Evolutionary conservation across 2,329 filamentous ascomycete species (phyloP).

Genomic region (Stenocarpella maydis): DNA sequence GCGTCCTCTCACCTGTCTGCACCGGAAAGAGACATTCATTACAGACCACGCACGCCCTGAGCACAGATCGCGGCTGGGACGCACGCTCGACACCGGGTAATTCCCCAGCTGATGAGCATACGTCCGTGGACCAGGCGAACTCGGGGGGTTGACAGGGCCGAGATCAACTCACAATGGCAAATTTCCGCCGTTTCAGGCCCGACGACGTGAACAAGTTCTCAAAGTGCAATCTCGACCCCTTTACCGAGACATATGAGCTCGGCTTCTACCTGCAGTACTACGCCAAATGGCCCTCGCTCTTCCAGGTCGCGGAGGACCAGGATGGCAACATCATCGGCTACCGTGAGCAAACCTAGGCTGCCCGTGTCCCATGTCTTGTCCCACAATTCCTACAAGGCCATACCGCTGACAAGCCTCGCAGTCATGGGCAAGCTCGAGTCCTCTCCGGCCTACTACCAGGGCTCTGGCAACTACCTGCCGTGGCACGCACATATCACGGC

Average conservation of each 20-base stretch:
- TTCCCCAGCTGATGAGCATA: slow-evolving; percentile 28
- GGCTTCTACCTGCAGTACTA: slow-evolving; percentile 96
- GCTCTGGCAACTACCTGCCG: slow-evolving; percentile 92
- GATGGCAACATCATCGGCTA: slow-evolving; percentile 93
- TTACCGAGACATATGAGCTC: slow-evolving; percentile 98
- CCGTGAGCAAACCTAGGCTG: slow-evolving; percentile 64
- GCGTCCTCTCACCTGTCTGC: slow-evolving; percentile 18
- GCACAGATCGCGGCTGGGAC: slow-evolving; percentile 21
- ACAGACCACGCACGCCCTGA: not conserved
- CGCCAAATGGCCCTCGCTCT: slow-evolving; percentile 93
- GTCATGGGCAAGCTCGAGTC: slow-evolving; percentile 98
- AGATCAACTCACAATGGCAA: slow-evolving; percentile 67
- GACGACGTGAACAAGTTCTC: slow-evolving; percentile 89
- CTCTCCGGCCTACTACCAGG: slow-evolving; percentile 76
- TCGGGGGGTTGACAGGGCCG: slow-evolving; percentile 24
- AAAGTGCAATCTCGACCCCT: slow-evolving; percentile 91
- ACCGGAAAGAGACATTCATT: not conserved
- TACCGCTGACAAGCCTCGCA: slow-evolving; percentile 50
- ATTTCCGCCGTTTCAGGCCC: slow-evolving; percentile 84
- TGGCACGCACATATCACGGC: slow-evolving; percentile 99
- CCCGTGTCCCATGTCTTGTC: not conserved
- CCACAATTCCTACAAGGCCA: slow-evolving; percentile 15
- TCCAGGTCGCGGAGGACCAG: slow-evolving; percentile 88
- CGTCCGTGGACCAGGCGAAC: slow-evolving; percentile 11
- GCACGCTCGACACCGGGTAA: slow-evolving; percentile 1